A percentile compares a stretch with the other conserved stretches of the same genome.
Conservation (phyloP, 257 asterid genomes). For the Cinchona pubescens region DNA sequence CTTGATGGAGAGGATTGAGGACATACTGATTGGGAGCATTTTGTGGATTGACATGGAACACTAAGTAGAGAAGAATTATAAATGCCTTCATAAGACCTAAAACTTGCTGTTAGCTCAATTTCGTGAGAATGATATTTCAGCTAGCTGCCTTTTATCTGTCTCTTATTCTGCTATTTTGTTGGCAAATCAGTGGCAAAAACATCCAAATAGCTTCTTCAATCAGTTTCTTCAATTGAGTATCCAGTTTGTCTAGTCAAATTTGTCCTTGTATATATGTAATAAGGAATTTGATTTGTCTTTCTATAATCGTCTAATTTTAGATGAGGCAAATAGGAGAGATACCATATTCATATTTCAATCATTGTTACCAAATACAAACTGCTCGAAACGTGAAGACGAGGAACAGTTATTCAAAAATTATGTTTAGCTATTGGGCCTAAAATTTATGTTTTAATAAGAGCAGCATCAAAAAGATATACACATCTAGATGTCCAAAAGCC, state of each 20-base stretch:
- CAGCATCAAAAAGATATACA: too few species aligned
- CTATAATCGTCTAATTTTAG: too few species aligned
- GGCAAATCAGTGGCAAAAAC: neutral
- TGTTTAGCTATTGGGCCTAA: too few species aligned
- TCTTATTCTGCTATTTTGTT: neutral
- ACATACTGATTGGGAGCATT: slow-evolving; percentile 13
- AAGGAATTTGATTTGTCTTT: too few species aligned
- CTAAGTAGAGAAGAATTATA: slow-evolving; percentile 15
- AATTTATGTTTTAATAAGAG: too few species aligned
- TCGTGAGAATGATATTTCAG: too few species aligned
- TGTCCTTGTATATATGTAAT: neutral
- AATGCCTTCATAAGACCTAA: neutral
- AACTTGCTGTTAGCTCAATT: neutral
- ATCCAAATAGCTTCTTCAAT: neutral
- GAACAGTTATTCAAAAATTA: too few species aligned
- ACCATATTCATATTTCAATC: too few species aligned
- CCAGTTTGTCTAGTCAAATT: neutral
- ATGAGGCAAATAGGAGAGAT: too few species aligned
- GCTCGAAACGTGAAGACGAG: too few species aligned
- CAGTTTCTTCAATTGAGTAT: neutral
- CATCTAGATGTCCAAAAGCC: too few species aligned
- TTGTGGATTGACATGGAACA: slow-evolving; percentile 38
- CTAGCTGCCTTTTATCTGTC: neutral
- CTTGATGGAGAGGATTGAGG: slow-evolving; percentile 31
- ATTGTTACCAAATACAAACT: too few species aligned